Evolutionary conservation across 129 eudicot genomes (phyloP).

Genomic region (Chrysanthemum lavandulifolium): DNA sequence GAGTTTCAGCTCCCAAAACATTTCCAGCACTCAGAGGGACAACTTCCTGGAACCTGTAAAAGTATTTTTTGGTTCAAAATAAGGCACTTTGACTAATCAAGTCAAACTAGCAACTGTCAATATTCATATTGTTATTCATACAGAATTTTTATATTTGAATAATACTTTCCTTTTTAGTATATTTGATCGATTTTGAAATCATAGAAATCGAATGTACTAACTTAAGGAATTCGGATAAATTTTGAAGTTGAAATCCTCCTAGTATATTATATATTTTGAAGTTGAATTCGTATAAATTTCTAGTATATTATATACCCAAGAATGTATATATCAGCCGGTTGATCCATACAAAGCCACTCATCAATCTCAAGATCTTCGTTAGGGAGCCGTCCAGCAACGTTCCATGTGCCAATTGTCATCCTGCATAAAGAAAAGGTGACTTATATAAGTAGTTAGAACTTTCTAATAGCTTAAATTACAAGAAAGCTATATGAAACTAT

Average conservation of each 20-base stretch:
- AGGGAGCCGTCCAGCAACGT: slow-evolving; percentile 92
- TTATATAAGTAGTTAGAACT: not conserved
- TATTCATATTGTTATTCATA: slow-evolving; percentile 2
- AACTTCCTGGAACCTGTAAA: slow-evolving; percentile 86
- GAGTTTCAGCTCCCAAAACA: slow-evolving; percentile 90
- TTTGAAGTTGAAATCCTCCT: not conserved
- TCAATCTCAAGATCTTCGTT: slow-evolving; percentile 73
- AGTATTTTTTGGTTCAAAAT: slow-evolving; percentile 10
- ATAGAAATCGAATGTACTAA: not conserved
- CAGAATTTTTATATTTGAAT: not conserved
- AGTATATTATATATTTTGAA: not conserved
- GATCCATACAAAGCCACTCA: slow-evolving; percentile 87
- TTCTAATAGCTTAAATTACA: not conserved
- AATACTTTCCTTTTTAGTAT: not conserved
- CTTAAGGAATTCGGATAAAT: not conserved
- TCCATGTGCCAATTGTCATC: slow-evolving; percentile 94
- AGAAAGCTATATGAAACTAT: slow-evolving; percentile 15
- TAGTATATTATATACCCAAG: slow-evolving; percentile 54
- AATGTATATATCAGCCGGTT: slow-evolving; percentile 85
- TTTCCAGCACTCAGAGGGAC: slow-evolving; percentile 94
- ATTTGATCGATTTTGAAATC: not conserved
- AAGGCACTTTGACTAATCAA: slow-evolving; percentile 12
- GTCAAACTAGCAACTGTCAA: slow-evolving; percentile 15
- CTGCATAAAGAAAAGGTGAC: slow-evolving; percentile 35
- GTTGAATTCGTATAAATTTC: slow-evolving; percentile 12